phyloP scores from a whole-genome alignment of 2,329 filamentous ascomycete species.

The Trichoderma afroharzianum region DNA sequence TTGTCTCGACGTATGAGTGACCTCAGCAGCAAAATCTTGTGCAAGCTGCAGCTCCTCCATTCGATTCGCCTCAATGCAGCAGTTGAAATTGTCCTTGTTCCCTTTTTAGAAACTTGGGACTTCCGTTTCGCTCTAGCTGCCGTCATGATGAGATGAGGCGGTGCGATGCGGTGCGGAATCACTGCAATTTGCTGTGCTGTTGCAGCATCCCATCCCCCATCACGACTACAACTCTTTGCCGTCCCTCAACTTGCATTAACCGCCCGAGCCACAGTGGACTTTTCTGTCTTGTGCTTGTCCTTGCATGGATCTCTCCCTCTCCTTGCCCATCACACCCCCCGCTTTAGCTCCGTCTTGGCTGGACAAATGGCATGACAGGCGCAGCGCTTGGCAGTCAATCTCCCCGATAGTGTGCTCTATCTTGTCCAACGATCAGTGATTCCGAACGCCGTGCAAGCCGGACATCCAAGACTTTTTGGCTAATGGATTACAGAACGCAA shows the following conservation, averaged over 20 bases:
- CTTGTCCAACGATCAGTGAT: not conserved
- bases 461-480: not conserved
- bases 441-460: not conserved
- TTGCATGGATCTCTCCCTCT: not conserved
- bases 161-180: not conserved
- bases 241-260: not conserved
- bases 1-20: constrained; percentile 14
- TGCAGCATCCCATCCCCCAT: not conserved
- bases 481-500: not conserved
- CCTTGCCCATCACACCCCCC: not conserved
- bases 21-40: constrained; percentile 1
- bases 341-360: not conserved
- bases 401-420: not conserved
- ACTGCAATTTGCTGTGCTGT: not conserved
- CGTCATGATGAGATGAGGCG: constrained; percentile 9
- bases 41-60: no score
- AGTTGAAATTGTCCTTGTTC: not conserved
- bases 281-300: not conserved
- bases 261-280: not conserved
- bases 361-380: not conserved
- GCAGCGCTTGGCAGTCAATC: not conserved
- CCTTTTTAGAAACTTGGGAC: not conserved
- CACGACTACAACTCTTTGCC: not conserved
- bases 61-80: not conserved
- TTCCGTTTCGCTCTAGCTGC: not conserved